A percentile compares a stretch with the other conserved stretches of the same genome.
Evolutionary conservation across 352 stramenopile species (phyloP).

Genomic region (Globisporangium apiculatum): DNA sequence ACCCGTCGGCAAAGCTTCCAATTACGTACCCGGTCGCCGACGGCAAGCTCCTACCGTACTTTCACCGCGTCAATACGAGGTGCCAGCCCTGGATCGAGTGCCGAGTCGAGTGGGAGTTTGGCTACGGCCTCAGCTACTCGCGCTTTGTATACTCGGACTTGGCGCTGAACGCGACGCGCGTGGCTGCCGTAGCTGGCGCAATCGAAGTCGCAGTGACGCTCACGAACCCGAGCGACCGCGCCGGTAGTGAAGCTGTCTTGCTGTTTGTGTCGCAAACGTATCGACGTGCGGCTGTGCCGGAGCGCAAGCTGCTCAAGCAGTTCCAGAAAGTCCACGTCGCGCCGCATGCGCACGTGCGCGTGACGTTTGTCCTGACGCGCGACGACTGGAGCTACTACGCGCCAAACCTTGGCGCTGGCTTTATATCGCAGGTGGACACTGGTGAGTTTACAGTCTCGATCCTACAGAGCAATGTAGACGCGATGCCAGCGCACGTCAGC

Average conservation of each 20-base stretch:
- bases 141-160: constrained; percentile 52
- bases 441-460: constrained; percentile 56
- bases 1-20: constrained; percentile 64
- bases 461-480: constrained; percentile 15
- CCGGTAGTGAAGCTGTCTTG: constrained; percentile 61
- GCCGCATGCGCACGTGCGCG: constrained; percentile 17
- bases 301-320: constrained; percentile 70
- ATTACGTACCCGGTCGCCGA: constrained; percentile 65
- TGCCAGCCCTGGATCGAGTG: constrained; percentile 52
- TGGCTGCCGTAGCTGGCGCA: constrained; percentile 15
- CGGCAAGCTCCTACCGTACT: constrained; percentile 56
- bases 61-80: constrained; percentile 54
- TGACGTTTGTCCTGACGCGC: constrained; percentile 35
- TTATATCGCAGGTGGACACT: constrained; percentile 24
- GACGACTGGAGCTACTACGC: constrained; percentile 54
- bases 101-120: constrained; percentile 52
- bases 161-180: constrained; percentile 26
- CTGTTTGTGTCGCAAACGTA: constrained; percentile 60
- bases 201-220: constrained; percentile 52
- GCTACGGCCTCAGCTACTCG: constrained; percentile 63
- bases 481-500: background rate
- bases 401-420: constrained; percentile 35
- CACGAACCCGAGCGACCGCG: constrained; percentile 39
- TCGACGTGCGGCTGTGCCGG: constrained; percentile 40
- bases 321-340: constrained; percentile 59